Percentiles rank a stretch among this genome's conserved stretches.
These are phyloP conservation scores for Xylaria multiplex DNA, from an alignment of 2,329 filamentous ascomycete genomes.

Conservation along the genomic window DNA sequence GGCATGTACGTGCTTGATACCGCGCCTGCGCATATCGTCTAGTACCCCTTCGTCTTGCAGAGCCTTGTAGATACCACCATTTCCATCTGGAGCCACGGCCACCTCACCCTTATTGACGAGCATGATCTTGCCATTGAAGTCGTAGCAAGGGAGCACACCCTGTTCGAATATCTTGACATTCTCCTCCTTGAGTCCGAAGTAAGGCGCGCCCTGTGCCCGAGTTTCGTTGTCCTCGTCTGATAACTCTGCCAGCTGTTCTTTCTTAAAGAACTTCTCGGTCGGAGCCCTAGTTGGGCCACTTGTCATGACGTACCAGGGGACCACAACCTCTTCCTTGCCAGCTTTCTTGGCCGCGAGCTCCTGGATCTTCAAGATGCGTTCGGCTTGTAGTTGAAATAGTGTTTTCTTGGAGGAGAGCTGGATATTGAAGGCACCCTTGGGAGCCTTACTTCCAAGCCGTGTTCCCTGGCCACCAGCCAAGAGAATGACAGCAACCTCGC, in stretches of 20 bases:
- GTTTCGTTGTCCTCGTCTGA: constrained; percentile 71
- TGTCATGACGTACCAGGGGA: constrained; percentile 99
- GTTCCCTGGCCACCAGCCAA: constrained; percentile 99
- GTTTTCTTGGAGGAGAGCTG: constrained; percentile 92
- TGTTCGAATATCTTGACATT: constrained; percentile 97
- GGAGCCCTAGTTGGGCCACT: constrained; percentile 91
- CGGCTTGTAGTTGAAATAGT: constrained; percentile 96
- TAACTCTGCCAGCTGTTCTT: constrained; percentile 46
- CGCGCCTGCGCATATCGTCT: constrained; percentile 86
- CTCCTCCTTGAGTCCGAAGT: constrained; percentile 86
- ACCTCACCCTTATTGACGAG: constrained; percentile 90
- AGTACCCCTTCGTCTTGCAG: constrained; percentile 73
- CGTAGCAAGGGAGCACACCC: constrained; percentile 95
- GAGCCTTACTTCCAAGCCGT: constrained; percentile 89
- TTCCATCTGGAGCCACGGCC: constrained; percentile 95
- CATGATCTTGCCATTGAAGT: constrained; percentile 96
- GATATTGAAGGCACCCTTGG: constrained; percentile 98
- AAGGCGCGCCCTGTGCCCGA: constrained; percentile 54
- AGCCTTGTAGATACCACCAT: constrained; percentile 95
- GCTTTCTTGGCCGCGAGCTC: constrained; percentile 78
- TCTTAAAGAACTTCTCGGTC: constrained; percentile 88
- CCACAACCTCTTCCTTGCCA: constrained; percentile 66
- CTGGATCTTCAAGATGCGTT: constrained; percentile 90
- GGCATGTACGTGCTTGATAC: constrained; percentile 93
- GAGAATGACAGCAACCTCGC: constrained; percentile 85